Evolutionary conservation across 495 filamentous ascomycete genomes (phyloP).

Genomic region (Cairneyella variabilis): DNA sequence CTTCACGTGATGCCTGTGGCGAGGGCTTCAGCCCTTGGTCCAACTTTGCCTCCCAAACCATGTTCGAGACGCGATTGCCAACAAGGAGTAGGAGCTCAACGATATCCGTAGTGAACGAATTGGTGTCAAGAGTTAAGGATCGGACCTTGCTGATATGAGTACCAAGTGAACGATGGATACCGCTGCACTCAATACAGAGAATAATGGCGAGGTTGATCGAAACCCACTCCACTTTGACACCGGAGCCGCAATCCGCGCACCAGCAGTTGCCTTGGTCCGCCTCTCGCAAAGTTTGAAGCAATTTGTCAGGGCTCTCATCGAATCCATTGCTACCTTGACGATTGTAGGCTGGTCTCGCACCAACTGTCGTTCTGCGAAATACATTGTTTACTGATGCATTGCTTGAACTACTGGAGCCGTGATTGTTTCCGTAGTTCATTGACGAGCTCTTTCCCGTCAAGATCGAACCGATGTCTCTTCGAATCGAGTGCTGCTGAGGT

Average conservation of each 20-base stretch:
- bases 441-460: slow-evolving; percentile 92
- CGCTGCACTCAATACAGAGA: slow-evolving; percentile 96
- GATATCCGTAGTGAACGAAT: slow-evolving; percentile 92
- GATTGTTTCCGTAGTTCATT: slow-evolving; percentile 54
- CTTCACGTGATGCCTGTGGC: slow-evolving; percentile 76
- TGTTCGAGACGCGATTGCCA: slow-evolving; percentile 92
- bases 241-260: slow-evolving; percentile 94
- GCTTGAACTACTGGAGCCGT: slow-evolving; percentile 8
- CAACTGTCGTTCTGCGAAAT: slow-evolving; percentile 83
- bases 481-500: slow-evolving; percentile 53
- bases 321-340: slow-evolving; percentile 62
- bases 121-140: slow-evolving; percentile 91
- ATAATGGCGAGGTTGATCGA: slow-evolving; percentile 97
- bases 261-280: slow-evolving; percentile 89
- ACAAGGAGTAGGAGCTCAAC: slow-evolving; percentile 90
- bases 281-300: slow-evolving; percentile 83
- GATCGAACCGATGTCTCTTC: slow-evolving; percentile 84
- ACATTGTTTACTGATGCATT: slow-evolving; percentile 44
- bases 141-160: slow-evolving; percentile 98
- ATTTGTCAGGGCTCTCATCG: slow-evolving; percentile 77
- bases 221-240: slow-evolving; percentile 94
- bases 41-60: slow-evolving; percentile 90
- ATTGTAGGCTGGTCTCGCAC: slow-evolving; percentile 73
- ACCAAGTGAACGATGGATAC: slow-evolving; percentile 93
- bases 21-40: slow-evolving; percentile 67